Evolutionary conservation across 192 early-diverging fungal genomes (phyloP).

Genomic region (Anaeromyces robustus): DNA sequence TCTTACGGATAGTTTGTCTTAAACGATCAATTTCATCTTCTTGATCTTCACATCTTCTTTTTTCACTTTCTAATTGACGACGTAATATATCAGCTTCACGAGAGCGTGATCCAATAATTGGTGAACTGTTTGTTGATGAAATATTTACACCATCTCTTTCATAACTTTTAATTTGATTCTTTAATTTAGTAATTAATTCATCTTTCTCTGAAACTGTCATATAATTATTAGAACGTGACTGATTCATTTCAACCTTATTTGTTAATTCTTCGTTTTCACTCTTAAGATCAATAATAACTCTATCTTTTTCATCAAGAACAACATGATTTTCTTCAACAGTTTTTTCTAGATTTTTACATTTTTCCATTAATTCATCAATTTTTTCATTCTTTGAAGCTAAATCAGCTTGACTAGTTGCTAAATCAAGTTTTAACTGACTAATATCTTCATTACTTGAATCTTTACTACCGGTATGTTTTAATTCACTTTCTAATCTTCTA

Average conservation of each 20-base stretch:
- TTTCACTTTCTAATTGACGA: background rate
- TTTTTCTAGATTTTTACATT: constrained; percentile 5
- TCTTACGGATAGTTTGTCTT: background rate
- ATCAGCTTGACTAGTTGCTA: constrained; percentile 17
- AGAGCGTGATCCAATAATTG: background rate
- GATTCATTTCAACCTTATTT: constrained; percentile 20
- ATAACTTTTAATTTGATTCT: background rate
- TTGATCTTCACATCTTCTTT: background rate
- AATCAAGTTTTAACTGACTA: constrained; percentile 20
- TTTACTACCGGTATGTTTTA: background rate
- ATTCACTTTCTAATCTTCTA: constrained; percentile 1
- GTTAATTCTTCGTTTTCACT: constrained; percentile 24
- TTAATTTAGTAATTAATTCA: background rate
- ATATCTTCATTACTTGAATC: constrained; percentile 2
- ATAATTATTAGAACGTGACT: background rate
- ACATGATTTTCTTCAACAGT: constrained; percentile 16
- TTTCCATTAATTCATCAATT: background rate
- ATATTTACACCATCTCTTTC: background rate
- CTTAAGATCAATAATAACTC: constrained; percentile 20
- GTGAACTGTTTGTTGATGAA: background rate
- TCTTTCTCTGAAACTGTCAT: background rate
- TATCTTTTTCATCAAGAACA: constrained; percentile 20
- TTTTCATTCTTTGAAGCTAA: background rate
- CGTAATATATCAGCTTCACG: background rate
- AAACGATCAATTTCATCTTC: background rate